Conservation (phyloP, 2,329 filamentous ascomycete genomes). For the Penicillium corylophilum region DNA sequence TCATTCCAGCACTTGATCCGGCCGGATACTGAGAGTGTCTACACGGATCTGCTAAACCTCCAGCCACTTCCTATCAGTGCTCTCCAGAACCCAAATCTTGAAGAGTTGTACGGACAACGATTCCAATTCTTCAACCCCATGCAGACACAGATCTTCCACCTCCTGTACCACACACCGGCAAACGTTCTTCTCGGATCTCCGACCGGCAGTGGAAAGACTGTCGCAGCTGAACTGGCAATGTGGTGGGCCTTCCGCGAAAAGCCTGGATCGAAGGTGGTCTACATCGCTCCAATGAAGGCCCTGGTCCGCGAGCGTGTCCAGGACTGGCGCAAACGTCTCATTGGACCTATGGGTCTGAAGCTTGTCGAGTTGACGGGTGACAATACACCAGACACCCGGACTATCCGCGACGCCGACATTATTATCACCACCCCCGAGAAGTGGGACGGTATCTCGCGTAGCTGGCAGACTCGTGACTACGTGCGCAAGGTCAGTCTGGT, state of each 20-base stretch:
- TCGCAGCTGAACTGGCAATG: constrained; percentile 95
- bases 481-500: constrained; percentile 92
- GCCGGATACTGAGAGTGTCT: constrained; percentile 95
- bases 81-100: constrained; percentile 79
- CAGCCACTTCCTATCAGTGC: constrained; percentile 86
- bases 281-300: constrained; percentile 99
- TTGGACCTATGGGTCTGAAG: constrained; percentile 78
- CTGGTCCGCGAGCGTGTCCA: constrained; percentile 93
- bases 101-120: constrained; percentile 82
- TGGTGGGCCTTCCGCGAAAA: constrained; percentile 98
- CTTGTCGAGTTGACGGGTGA: constrained; percentile 95
- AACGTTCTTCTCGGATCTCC: constrained; percentile 95
- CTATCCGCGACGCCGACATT: constrained; percentile 92
- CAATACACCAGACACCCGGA: constrained; percentile 94
- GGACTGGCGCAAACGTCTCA: constrained; percentile 85
- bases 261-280: constrained; percentile 95
- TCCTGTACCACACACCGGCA: constrained; percentile 84
- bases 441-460: constrained; percentile 98
- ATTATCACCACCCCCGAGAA: constrained; percentile 99
- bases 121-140: constrained; percentile 99
- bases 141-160: constrained; percentile 99
- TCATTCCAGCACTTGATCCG: constrained; percentile 98
- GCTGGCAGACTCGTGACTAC: constrained; percentile 96
- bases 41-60: constrained; percentile 88
- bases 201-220: constrained; percentile 95